Evolutionary conservation across 148 eudicot genomes (phyloP), one percentile per base, ranked within the genome.

Genomic region (Limonium bicolor): DNA sequence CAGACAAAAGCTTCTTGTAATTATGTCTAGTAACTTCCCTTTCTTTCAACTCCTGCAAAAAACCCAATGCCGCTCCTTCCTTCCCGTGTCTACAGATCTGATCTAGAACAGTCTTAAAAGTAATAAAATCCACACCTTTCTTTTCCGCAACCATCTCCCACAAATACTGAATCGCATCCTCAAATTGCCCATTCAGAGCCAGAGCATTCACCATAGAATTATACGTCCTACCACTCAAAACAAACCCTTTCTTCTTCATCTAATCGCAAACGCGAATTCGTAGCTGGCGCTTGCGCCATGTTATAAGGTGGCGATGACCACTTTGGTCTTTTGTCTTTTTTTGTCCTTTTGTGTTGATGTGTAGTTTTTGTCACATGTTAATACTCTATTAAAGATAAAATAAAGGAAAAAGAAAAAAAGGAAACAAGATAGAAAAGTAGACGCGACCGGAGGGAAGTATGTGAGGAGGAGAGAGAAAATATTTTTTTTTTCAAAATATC

Each of bases 201-300:
- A 84, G 58, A 20, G 93, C 56, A 67, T 67, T 72, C 42, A 80
- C 87, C 20, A 88, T 70, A 4, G 97, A 74, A 58, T 84, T 88
- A 58, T 77, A 88, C 1, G 97, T 67, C 58, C 63, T 80, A 22
- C 58, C 23, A 59, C 83, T 77, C 13, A 82, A 72, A 39, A 66
- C 63, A 51, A 84, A 84, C 35, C 87, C 87, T 26, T 61, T 74
- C 22, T 37, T 59, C 70, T 77, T 70, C 97, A 83, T 83, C 31
- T 67, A 59, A 19, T 40, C 51, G n/a, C n/a, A n/a, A n/a, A n/a
- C n/a, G n/a, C n/a, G n/a, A n/a, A n/a, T n/a, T n/a, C n/a, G n/a
- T n/a, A n/a, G n/a, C n/a, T n/a, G n/a, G n/a, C n/a, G n/a, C n/a
- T n/a, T n/a, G n/a, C n/a, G n/a, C n/a, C n/a, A n/a, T n/a, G n/a